Evolutionary conservation across 805 yeast species (phyloP), one percentile per base, ranked within the genome.

Genomic region (Wickerhamiella brachini): DNA sequence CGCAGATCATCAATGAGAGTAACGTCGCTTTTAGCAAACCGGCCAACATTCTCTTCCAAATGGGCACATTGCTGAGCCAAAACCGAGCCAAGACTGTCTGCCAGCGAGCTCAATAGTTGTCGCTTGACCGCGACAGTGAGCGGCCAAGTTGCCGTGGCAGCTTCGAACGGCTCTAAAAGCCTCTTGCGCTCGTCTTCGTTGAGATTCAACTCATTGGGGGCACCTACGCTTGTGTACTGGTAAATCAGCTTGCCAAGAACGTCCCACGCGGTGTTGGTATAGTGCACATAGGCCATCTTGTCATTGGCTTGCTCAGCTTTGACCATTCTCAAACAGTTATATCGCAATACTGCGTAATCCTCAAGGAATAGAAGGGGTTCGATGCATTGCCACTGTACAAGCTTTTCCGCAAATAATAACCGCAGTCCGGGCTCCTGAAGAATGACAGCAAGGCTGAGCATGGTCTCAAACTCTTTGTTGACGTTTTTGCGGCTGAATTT

Each of bases 351-450:
- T 2, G 18, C 8, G 31, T 18, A 37, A 12, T 48, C 51, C 29
- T 53, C 57, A 5, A 54, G 34, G 17, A 54, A 56, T 29, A 41
- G 22, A 38, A 57, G 37, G 8, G 47, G 34, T 45, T 53, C 60
- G 5, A 15, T 37, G 48, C 49, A 47, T 20, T 50, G 57, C 43
- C 37, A 41, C 13, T 47, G 23, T 8, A 13, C 37, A 10, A 53
- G 53, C 37, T 49, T 42, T 22, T 47, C 48, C 2, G 50, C 47
- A 24, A 56, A 56, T 2, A 56, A 53, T 26, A 57, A 18, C 21
- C 49, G 51, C 48, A 57, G 22, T 1, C 52, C 59, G 10, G 60
- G 60, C 50, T 57, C 60, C 1, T 38, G n/a, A n/a, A 41, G 24
- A 13, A 57, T 44, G 1, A 49, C 10, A 2, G 20, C 20, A 12